Base-by-base conservation (phyloP, 768 basidiomycete genomes). In the Tricholoma terreum region DNA sequence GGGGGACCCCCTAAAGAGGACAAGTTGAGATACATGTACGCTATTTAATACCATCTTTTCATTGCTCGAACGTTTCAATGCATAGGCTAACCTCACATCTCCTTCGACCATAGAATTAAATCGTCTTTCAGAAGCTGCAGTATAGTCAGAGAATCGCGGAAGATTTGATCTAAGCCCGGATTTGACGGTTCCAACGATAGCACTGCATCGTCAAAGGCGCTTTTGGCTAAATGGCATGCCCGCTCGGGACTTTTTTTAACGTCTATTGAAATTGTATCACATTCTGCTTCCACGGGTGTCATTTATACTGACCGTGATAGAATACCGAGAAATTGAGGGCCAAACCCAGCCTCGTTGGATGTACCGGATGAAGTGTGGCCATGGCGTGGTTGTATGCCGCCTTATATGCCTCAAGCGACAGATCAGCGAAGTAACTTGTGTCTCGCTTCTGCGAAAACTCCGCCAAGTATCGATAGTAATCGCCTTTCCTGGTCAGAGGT, bases 251-350 rank as follows among this genome's bases (percentile, higher is more conserved):
- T 89, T 71, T 87, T 85, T 62, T 85, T 81, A 65, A 94, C 90
- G 70, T 94, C 87, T 76, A 50, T 55, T 36, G 7, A 19, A 33
- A 34, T 17, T n/a, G 52, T 48, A 43, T 35, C 21, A 46, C 6
- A 15, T 24, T 38, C 12, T 40, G 30, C 27, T 45, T 5, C 24
- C 15, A 52, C 24, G 27, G 9, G 42, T 31, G 21, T 55, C 35
- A 19, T 8, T 12, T n/a, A 22, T 11, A 62, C 69, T 60, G 33
- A 73, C 75, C 81, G 70, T 92, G 92, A 71, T 90, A 94, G 77
- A 90, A 95, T 51, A 95, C 93, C n/a, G 91, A 87, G 75, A 95
- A 94, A 76, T 94, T 95, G 66, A 95, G 80, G 33, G 92, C 92
- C 51, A 95, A 77, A 34, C 92, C 93, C 57, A 95, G 77, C 64